phyloP scores from a whole-genome alignment of 2,329 filamentous ascomycete species.

The Nemania serpens region DNA sequence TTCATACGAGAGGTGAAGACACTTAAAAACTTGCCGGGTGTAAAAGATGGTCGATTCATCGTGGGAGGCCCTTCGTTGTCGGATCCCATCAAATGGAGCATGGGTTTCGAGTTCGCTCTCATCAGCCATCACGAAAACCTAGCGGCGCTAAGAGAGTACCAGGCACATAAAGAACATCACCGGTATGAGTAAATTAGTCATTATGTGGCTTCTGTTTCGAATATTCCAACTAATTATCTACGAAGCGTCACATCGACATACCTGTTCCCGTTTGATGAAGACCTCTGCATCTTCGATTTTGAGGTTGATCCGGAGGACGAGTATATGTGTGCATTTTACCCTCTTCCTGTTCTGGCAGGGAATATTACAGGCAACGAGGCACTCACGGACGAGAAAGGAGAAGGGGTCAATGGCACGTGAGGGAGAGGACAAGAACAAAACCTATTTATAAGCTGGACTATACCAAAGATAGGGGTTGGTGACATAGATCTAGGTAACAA shows the following conservation, averaged over 20 bases:
- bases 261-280: not conserved
- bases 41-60: not conserved
- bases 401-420: not conserved
- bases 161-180: not conserved
- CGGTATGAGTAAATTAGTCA: not conserved
- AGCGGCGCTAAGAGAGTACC: not conserved
- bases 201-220: not conserved
- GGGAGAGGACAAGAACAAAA: too few species aligned
- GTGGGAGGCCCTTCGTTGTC: not conserved
- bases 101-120: not conserved
- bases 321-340: not conserved
- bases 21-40: not conserved
- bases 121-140: conserved; percentile 1
- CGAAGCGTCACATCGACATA: not conserved
- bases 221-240: not conserved
- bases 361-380: too few species aligned
- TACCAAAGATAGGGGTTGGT: too few species aligned
- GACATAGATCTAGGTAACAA: too few species aligned
- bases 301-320: not conserved
- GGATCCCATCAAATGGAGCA: not conserved
- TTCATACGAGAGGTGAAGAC: not conserved
- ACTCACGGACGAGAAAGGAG: too few species aligned
- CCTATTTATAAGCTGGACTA: too few species aligned
- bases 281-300: conserved; percentile 1
- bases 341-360: too few species aligned